Conservation (phyloP, 1,284 basidiomycete species). For the Gomphus bonarii region DNA sequence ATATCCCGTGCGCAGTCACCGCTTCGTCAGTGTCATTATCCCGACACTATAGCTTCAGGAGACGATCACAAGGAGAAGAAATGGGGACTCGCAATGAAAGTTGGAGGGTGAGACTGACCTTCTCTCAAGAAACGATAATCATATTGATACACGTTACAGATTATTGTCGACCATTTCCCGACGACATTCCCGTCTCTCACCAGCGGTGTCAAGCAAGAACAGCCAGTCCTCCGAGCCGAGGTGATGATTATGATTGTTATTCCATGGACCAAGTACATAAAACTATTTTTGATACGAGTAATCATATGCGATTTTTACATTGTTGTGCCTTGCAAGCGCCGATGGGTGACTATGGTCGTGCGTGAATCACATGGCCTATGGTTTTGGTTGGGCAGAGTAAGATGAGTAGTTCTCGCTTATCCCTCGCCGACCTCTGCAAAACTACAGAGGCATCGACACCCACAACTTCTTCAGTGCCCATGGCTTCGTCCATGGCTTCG, state of each 20-base stretch:
- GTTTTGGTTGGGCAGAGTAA: neutral
- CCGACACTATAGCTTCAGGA: neutral
- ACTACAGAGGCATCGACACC: constrained; percentile 15
- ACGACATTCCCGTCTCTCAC: neutral
- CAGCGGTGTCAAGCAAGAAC: neutral
- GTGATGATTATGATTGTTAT: neutral
- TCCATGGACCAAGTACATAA: neutral
- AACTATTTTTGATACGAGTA: neutral
- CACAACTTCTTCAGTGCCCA: neutral
- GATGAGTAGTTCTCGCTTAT: constrained; percentile 11
- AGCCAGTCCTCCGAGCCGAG: neutral
- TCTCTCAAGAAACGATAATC: neutral
- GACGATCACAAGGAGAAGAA: neutral
- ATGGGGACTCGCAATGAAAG: neutral
- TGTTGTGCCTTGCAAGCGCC: neutral
- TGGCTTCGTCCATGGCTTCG: neutral
- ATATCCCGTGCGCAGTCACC: neutral
- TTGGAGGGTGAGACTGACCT: neutral
- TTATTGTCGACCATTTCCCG: neutral
- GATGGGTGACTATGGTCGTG: neutral
- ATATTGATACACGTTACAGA: neutral
- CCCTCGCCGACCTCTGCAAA: constrained; percentile 15
- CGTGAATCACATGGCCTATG: constrained; percentile 5
- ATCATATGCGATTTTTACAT: neutral
- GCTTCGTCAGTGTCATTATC: neutral